These are phyloP conservation scores for Solanum chiquidenum DNA, from an alignment of 257 asterid species.

Conservation along the genomic window DNA sequence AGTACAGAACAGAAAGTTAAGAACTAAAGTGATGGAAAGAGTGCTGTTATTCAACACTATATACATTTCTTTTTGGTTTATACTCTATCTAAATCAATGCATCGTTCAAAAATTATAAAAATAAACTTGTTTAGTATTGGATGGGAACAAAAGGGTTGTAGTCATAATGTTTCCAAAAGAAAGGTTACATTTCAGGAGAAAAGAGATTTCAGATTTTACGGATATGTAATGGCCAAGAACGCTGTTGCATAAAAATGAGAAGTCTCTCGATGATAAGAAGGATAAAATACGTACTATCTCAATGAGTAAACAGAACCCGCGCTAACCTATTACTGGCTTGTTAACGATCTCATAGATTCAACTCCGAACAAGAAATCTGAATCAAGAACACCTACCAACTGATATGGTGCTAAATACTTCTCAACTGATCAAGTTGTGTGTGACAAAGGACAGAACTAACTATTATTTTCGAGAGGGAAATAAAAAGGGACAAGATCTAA, in stretches of 20 bases:
- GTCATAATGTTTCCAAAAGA: neutral
- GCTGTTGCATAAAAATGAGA: neutral
- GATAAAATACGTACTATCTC: neutral
- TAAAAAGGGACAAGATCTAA: neutral
- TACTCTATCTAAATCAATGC: neutral
- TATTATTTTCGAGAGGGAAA: neutral
- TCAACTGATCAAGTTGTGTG: neutral
- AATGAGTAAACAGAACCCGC: neutral
- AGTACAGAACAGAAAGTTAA: neutral
- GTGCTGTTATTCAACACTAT: neutral
- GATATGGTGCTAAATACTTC: neutral
- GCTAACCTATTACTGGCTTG: neutral
- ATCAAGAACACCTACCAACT: neutral
- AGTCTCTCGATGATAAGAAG: neutral
- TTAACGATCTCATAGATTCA: neutral
- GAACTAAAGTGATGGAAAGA: neutral
- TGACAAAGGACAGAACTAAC: neutral
- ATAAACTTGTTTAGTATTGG: neutral
- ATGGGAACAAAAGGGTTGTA: neutral
- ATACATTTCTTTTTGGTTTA: neutral
- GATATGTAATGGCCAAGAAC: neutral
- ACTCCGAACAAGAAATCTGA: neutral
- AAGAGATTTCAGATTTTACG: neutral
- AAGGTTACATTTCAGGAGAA: neutral
- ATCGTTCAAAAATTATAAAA: neutral